Base-by-base conservation (phyloP, 2,329 filamentous ascomycete genomes). In the Dothideomycetidae sp. region DNA sequence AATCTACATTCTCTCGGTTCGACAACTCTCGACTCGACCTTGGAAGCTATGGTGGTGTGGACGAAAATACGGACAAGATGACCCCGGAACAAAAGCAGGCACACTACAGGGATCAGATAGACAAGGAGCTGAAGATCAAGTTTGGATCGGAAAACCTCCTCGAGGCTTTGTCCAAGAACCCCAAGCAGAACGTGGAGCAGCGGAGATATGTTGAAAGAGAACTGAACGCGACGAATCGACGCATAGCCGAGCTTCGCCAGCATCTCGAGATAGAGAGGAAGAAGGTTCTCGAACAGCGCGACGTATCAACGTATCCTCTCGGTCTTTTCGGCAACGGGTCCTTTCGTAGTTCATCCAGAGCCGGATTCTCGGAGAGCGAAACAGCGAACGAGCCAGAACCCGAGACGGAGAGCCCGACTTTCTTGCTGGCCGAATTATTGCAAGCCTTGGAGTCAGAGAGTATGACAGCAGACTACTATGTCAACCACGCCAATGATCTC, bases 111-210 rank as follows among this genome's bases (percentile, higher is more conserved):
- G 86, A 94, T 50, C 74, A 79, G 52, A 78, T 98, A 46, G 88
- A 85, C 48, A 88, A 92, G 52, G 92, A 98, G 62, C 78, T 86
- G 63, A 96, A 96, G 67, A 96, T 98, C 55, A 94, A 93, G 59
- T 81, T 88, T 51, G 90, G 90, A 13, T 94, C 88, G 41, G 90
- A 98, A 65, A 98, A 98, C 56, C 78, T 98, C 73, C 68, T 98
- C 28, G 90, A 98, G 63, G 90, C 90, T 10, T 64, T 98, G 46
- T 73, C 77, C 31, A 98, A 98, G 61, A 94, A 93, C 58, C 80
- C 83, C 31, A 98, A 96, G 61, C 88, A 96, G 57, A 81, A 81
- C 45, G 92, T 86, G 55, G 88, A 67, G 37, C 65, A 68, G 53
- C 54, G 63, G 31, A 51, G 60, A 33, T 57, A 62, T 44, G 65